These are phyloP conservation scores for Nothophytophthora sp. DNA, from an alignment of 352 stramenopile genomes.

Conservation along the genomic window DNA sequence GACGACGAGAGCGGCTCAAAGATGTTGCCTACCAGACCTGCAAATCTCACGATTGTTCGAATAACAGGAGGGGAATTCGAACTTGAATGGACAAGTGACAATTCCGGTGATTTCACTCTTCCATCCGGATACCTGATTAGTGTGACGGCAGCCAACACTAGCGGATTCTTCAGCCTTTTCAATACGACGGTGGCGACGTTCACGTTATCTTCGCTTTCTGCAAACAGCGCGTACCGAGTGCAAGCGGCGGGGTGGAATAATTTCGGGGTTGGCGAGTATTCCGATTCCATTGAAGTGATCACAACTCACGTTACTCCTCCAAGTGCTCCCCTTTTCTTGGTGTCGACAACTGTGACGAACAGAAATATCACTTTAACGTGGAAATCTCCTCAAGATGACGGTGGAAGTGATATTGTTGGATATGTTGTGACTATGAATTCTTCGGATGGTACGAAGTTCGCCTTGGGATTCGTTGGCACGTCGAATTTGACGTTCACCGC, in stretches of 20 bases:
- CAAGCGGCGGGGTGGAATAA: constrained; percentile 51
- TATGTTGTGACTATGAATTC: constrained; percentile 17
- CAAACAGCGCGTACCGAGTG: constrained; percentile 32
- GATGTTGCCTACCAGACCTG: constrained; percentile 21
- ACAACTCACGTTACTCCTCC: constrained; percentile 38
- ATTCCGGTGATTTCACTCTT: not conserved
- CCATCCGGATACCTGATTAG: constrained; percentile 41
- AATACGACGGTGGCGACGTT: constrained; percentile 39
- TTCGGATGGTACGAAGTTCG: constrained; percentile 1
- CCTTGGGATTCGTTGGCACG: not conserved
- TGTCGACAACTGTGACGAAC: not conserved
- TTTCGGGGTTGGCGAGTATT: constrained; percentile 45
- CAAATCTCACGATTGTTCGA: constrained; percentile 6
- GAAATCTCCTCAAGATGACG: constrained; percentile 34
- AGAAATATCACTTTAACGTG: constrained; percentile 35
- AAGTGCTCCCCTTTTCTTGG: constrained; percentile 24
- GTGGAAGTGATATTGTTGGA: constrained; percentile 26
- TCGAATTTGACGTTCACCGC: constrained; percentile 9
- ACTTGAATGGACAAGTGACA: constrained; percentile 25
- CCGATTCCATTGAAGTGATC: constrained; percentile 9
- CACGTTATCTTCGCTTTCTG: constrained; percentile 35
- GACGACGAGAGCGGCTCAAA: constrained; percentile 50
- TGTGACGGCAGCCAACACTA: constrained; percentile 9
- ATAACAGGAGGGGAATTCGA: constrained; percentile 53
- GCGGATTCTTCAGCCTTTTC: constrained; percentile 36